phyloP scores from a whole-genome alignment of 2,329 filamentous ascomycete genomes.

The Dactylellina drechsleri region DNA sequence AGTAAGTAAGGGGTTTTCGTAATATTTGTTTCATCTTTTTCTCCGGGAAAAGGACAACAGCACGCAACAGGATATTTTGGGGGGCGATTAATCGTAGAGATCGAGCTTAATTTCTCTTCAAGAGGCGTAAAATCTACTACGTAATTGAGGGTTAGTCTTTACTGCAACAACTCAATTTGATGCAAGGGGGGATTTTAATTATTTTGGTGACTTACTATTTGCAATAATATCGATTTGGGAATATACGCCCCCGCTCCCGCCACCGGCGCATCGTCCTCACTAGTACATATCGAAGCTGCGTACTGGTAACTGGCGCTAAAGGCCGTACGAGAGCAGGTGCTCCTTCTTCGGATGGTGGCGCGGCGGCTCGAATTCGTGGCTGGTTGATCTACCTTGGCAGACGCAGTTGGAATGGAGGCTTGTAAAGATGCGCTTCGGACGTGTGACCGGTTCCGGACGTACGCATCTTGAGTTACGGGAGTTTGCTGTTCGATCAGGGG shows the following conservation, averaged over 20 bases:
- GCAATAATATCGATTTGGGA: conserved; percentile 37
- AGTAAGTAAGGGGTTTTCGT: too few relatives aligned
- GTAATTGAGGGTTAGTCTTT: conserved; percentile 13
- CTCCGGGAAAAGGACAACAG: conserved; percentile 27
- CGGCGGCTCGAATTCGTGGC: conserved; percentile 9
- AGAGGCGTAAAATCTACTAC: conserved; percentile 37
- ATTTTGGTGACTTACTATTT: conserved; percentile 37
- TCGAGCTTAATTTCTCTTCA: conserved; percentile 11
- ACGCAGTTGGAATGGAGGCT: conserved; percentile 21
- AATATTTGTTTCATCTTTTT: conserved; percentile 1
- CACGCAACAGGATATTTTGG: not conserved
- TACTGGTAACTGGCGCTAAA: conserved; percentile 53
- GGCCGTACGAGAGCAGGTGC: conserved; percentile 41
- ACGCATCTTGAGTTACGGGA: conserved; percentile 41
- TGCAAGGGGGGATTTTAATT: not conserved
- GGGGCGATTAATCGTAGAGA: not conserved
- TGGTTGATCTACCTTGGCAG: conserved; percentile 32
- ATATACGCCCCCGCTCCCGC: conserved; percentile 8
- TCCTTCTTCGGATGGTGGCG: conserved; percentile 9
- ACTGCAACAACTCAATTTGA: not conserved
- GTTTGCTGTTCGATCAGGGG: conserved; percentile 31
- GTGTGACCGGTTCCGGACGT: conserved; percentile 38
- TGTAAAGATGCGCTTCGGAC: conserved; percentile 17
- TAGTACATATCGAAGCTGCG: conserved; percentile 16
- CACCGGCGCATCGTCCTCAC: conserved; percentile 7